Evolutionary conservation across 371 early-diverging fungal genomes (phyloP), one percentile per base, ranked within the genome.

Genomic region (Parasitella parasitica): DNA sequence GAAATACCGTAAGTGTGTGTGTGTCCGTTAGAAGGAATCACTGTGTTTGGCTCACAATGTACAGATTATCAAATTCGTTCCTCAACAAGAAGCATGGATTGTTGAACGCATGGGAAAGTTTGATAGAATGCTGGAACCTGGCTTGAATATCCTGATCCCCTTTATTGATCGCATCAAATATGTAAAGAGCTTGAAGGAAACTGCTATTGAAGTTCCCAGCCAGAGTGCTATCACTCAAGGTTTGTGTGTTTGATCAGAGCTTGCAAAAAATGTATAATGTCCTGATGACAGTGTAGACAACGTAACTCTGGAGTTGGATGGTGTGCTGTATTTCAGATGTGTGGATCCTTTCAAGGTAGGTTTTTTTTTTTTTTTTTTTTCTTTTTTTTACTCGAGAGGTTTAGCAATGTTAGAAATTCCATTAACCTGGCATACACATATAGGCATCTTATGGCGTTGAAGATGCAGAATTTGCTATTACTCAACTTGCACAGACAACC

Each of bases 401-500:
- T n/a, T n/a, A n/a, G n/a, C n/a, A n/a, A n/a, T n/a, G n/a, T n/a
- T n/a, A n/a, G n/a, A n/a, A n/a, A n/a, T n/a, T n/a, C n/a, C 20
- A 9, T 18, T 30, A 1, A n/a, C 7, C 11, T 39, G 20, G 4
- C 15, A 34, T 27, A 24, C 16, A 24, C 16, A 24, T 13, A 6
- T 61, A 87, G 87, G 97, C 98, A 0, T 94, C 94, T 6, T 98
- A 98, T 76, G 98, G 98, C 8, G 94, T 98, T 15, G 96, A 94
- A 57, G 90, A 97, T 74, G 91, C 95, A 28, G 94, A 96, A 69
- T 98, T 93, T 77, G 94, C 97, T 6, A 86, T 98, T 41, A 85
- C 94, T 4, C 98, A 97, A 73, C 86, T 98, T 56, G 99, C 99
- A 24, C 97, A 97, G 73, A 98, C 99, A 0, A 96, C 98, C 1